A percentile compares a stretch with the other conserved stretches of the same genome.
These are phyloP conservation scores for Quercus engelmannii DNA, from an alignment of 306 rosid species.

Conservation along the genomic window DNA sequence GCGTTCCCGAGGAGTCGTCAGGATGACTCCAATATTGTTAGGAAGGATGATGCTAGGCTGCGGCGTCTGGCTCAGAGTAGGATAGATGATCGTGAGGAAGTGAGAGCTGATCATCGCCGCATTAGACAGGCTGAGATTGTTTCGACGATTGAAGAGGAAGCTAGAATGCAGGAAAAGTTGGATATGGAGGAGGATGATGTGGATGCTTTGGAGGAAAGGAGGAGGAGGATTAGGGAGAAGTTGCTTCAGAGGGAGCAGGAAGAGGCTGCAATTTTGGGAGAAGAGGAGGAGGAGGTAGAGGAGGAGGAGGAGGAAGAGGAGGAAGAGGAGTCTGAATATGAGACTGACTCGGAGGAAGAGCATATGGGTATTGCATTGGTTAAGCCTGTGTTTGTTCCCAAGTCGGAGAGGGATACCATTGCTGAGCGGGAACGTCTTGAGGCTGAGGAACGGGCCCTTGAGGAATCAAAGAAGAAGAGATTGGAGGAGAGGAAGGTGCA, in stretches of 20 bases:
- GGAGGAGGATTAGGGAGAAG: constrained; percentile 67
- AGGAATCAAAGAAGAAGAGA: constrained; percentile 67
- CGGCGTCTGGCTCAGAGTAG: constrained; percentile 77
- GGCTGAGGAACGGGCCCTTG: constrained; percentile 81
- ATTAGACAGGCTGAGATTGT: constrained; percentile 93
- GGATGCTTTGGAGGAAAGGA: constrained; percentile 75
- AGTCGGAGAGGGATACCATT: constrained; percentile 85
- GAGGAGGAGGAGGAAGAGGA: too few relatives aligned
- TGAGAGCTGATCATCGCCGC: constrained; percentile 87
- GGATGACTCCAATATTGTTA: constrained; percentile 45
- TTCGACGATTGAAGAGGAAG: constrained; percentile 85
- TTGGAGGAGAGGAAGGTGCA: constrained; percentile 80
- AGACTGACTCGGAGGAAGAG: too few relatives aligned
- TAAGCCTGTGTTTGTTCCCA: constrained; percentile 90
- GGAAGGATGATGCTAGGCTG: constrained; percentile 78
- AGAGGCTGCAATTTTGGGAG: constrained; percentile 69
- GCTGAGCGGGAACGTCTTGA: constrained; percentile 93
- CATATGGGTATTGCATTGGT: too few relatives aligned
- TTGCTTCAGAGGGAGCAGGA: constrained; percentile 82
- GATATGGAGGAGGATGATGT: constrained; percentile 80
- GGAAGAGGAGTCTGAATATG: too few relatives aligned
- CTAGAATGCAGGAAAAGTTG: constrained; percentile 78
- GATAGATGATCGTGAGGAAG: constrained; percentile 84
- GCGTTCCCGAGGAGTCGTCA: constrained; percentile 53
- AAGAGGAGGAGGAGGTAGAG: background rate